Evolutionary conservation across 2,329 filamentous ascomycete genomes (phyloP), one percentile per base, ranked within the genome.

Genomic region (Hysterium pulicare): DNA sequence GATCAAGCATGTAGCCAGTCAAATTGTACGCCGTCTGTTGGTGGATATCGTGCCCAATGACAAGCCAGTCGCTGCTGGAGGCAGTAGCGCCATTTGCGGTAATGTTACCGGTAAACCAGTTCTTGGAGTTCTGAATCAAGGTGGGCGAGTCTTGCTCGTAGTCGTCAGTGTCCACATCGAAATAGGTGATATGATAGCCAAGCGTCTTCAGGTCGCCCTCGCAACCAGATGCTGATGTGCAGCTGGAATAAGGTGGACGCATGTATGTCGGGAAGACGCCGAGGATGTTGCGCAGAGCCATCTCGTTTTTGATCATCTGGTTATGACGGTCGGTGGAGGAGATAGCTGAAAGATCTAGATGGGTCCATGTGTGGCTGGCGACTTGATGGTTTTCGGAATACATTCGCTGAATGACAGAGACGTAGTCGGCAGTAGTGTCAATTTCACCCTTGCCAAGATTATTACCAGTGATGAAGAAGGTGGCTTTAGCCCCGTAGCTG

Each of bases 401-500:
- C 71, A 79, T 79, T 46, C 76, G 74, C 62, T 77, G 74, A 44
- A 83, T 75, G n/a, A 76, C 73, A 9, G 66, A 64, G 9, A 64
- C 58, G 56, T 74, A 75, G 9, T 69, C 66, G 13, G 65, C 68
- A 3, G 70, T 61, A 41, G 74, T 69, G 48, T 81, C 78, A 50
- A 81, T 81, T 50, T 71, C 59, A 28, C 77, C 76, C 60, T 79
- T 80, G 50, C 71, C 71, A 30, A 76, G 67, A 61, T 78, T 79
- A 61, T 73, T 78, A 4, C 77, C 77, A 6, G 74, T 79, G 47
- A 86, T 71, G 62, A 85, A 86, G 60, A 87, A 87, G 2, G 83
- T 86, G 2, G 81, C 83, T 49, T 79, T 82, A 11, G 79, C 81
- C 21, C 75, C 68, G 55, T 83, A 82, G 20, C 67, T 70, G 45